Base-by-base conservation (phyloP, 2,329 filamentous ascomycete species). In the Aspergillus sp. region DNA sequence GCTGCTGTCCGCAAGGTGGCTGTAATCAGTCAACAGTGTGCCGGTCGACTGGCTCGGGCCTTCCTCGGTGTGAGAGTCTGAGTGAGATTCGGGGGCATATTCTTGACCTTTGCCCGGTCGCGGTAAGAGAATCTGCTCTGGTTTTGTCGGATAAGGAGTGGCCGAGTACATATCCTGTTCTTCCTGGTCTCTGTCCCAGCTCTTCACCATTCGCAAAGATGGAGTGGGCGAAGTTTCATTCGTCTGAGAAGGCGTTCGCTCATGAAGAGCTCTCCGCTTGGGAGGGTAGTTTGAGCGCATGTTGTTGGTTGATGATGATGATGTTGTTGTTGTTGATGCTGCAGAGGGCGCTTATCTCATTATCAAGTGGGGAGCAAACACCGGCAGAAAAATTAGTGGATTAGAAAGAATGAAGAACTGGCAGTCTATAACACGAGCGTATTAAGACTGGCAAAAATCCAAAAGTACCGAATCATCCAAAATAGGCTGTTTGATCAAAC, bases 81-180 rank as follows among this genome's bases (percentile, higher is more conserved):
- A 60, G 28, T 56, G 58, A 19, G 58, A 58, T 38, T 64, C 58
- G 38, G 58, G 52, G 37, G 61, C 50, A 32, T 60, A 62, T 27
- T 61, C 53, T 36, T 65, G 63, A n/a, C 63, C 65, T 54, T 65
- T 65, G 9, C 65, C 61, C 4, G 67, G 62, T 33, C 61, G 64
- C 5, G 70, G 71, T 10, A 69, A 49, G 28, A 74, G 58, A 19
- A 73, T 60, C 49, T 74, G 71, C 39, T 69, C 67, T 11, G 70
- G 67, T 44, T 71, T 73, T 9, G 70, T 72, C n/a, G 71, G 71
- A 50, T 69, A 73, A 11, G 71, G 70, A 11, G 64, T 70, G 32
- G 64, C 53, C 8, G 64, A 59, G 52, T 71, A 72, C 40, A 72
- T 56, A 37, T 53, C 53, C 10, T 52, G 52, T 2, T 45, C 40